Base-by-base conservation (phyloP, 805 yeast genomes). In the Sugiyamaella chiloensis region DNA sequence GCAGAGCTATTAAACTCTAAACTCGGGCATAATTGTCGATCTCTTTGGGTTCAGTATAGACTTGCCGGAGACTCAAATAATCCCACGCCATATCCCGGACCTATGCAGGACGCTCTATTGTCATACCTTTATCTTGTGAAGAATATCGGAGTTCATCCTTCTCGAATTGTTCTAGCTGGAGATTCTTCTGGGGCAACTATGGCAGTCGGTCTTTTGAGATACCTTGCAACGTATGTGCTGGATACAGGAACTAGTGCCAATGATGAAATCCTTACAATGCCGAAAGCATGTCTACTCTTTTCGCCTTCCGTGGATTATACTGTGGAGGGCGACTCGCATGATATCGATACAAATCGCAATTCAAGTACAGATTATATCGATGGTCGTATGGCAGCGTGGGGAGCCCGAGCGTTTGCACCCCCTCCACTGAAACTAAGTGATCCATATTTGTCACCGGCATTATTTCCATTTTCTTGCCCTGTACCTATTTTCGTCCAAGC, bases 371-470 rank as follows among this genome's bases (percentile, higher is more conserved):
- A 39, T 21, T 39, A 39, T 8, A 19, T 39, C 24, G 42, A 39
- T n/a, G 42, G 42, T 21, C 24, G 17, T 12, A 39, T 39, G 42
- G 42, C 42, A 4, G 42, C 42, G n/a, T 39, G 42, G 42, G 42
- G 42, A 21, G 42, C 42, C 11, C 24, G 42, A 5, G 42, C 42
- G 5, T 19, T 39, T 39, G 42, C 42, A 5, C 42, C 42, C 5
- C 42, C 42, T 19, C 42, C 42, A 17, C 20, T 39, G n/a, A 19
- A 30, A 5, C 11, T 39, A 17, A 30, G 24, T 17, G 29, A 21
- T 21, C 42, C 42, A 4, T 39, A 39, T 39, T 16, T 39, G 11
- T 39, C 42, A 21, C 42, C 42, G 24, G 42, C 42, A 20, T n/a
- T 19, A 16, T 30, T 21, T 30, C 42, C 42, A 21, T 20, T 39